These are phyloP conservation scores for Dothidotthia symphoricarpi DNA, from an alignment of 2,329 filamentous ascomycete species.

Conservation along the genomic window DNA sequence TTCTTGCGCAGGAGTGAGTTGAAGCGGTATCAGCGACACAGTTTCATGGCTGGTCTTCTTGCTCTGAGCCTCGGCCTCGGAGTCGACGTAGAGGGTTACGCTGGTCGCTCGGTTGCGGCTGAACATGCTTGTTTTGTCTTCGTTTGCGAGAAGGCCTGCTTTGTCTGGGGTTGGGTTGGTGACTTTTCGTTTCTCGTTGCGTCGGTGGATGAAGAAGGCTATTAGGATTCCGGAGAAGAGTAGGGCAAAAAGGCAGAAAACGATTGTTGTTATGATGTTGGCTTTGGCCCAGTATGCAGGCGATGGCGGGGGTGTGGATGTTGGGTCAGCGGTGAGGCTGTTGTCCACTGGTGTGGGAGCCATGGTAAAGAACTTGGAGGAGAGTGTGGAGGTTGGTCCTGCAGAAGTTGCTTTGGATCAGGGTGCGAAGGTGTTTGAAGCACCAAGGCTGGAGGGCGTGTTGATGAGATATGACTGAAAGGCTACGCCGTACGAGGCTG, in stretches of 20 bases:
- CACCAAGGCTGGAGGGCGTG: constrained; percentile 9
- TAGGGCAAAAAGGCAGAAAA: constrained; percentile 27
- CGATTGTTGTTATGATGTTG: constrained; percentile 26
- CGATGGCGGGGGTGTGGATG: constrained; percentile 4
- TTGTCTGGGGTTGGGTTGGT: constrained; percentile 20
- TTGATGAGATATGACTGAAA: constrained; percentile 10
- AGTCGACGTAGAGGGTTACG: constrained; percentile 32
- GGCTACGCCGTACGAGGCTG: constrained; percentile 21
- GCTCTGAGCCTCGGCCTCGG: constrained; percentile 16
- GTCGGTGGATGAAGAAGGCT: constrained; percentile 22
- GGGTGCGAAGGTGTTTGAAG: not conserved
- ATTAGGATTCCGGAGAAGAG: constrained; percentile 18
- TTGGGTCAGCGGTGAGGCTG: constrained; percentile 9
- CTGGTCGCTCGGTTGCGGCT: constrained; percentile 28
- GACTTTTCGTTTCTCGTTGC: constrained; percentile 27
- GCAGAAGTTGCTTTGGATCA: not conserved
- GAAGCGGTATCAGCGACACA: constrained; percentile 27
- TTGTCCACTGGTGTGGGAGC: constrained; percentile 26
- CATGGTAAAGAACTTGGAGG: constrained; percentile 14
- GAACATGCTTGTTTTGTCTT: constrained; percentile 38
- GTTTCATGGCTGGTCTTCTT: constrained; percentile 25
- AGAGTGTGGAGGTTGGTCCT: not conserved
- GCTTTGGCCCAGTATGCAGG: constrained; percentile 23
- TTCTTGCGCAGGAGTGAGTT: constrained; percentile 26
- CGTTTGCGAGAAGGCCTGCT: constrained; percentile 26